Evolutionary conservation across 2,329 filamentous ascomycete genomes (phyloP).

Genomic region (Alternaria sp.): DNA sequence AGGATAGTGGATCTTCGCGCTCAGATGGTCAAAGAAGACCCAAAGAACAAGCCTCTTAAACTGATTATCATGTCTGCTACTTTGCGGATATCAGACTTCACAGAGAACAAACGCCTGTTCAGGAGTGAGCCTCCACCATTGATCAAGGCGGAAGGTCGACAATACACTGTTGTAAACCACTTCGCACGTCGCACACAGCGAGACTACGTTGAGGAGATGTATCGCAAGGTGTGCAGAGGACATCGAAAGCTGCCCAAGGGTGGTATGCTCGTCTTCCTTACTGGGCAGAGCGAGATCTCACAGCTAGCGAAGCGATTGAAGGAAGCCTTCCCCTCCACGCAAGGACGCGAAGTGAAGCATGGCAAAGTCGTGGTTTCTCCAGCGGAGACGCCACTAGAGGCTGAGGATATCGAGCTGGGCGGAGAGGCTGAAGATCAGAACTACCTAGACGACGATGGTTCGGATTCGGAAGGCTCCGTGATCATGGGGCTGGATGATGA

Average conservation of each 20-base stretch:
- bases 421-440: conserved; percentile 42
- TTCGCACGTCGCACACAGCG: conserved; percentile 82
- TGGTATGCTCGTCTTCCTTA: conserved; percentile 92
- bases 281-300: conserved; percentile 89
- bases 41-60: conserved; percentile 77
- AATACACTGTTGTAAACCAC: conserved; percentile 88
- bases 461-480: conserved; percentile 63
- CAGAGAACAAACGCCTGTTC: conserved; percentile 82
- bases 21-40: conserved; percentile 74
- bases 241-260: conserved; percentile 90
- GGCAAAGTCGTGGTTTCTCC: conserved; percentile 78
- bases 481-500: conserved; percentile 67
- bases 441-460: conserved; percentile 55
- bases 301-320: conserved; percentile 82
- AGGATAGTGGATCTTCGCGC: conserved; percentile 85
- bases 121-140: conserved; percentile 75
- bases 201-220: conserved; percentile 91
- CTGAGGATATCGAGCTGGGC: conserved; percentile 86
- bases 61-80: conserved; percentile 99
- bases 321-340: conserved; percentile 65
- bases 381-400: conserved; percentile 78
- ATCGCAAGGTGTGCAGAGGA: conserved; percentile 83
- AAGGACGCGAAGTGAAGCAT: conserved; percentile 57
- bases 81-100: conserved; percentile 86
- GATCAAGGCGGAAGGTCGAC: conserved; percentile 87